Base-by-base conservation (phyloP, 495 filamentous ascomycete genomes). In the Aspergillus leporis region DNA sequence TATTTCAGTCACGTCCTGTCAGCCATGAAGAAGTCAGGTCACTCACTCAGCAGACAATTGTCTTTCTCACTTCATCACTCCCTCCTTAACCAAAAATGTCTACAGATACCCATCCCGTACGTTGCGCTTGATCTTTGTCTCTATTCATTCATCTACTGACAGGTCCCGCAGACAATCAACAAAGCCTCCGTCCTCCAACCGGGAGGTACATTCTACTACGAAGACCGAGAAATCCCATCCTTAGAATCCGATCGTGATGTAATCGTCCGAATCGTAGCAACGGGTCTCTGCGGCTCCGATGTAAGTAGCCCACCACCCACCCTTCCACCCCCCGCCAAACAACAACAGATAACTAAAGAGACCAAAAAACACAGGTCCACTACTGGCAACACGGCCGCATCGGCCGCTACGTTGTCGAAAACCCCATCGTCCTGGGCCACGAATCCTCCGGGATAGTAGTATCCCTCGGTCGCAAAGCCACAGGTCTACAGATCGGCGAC, bases 381-480 rank as follows among this genome's bases (percentile, higher is more conserved):
- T 78, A 78, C 70, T 80, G 78, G 81, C 69, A 74, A 45, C 74
- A 78, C 53, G 81, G 81, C 49, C 66, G 70, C 19, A 78, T 81
- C 28, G 67, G 71, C 0, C 63, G 62, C 23, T 70, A 75, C 52
- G 61, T 79, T 36, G 66, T 74, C 28, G 59, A 62, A 45, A 59
- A 63, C 19, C 87, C 87, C 3, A 69, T 90, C n/a, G 81, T 81
- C 10, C 81, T 89, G 1, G 87, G 87, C 25, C 87, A 90, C 61
- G 87, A 90, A 70, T 85, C 86, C 32, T 82, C 84, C 14, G 87
- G 87, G 2, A 74, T 81, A 9, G 84, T 89, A 6, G 78, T 83
- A 21, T 75, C 76, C 54, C 73, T 84, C 51, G 85, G 87, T 19
- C 73, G 76, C 25, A 69, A 76, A 18, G 80, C 81, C 55, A 79